A percentile compares a stretch with the other conserved stretches of the same genome.
Evolutionary conservation across 768 basidiomycete species (phyloP).

Genomic region (Xerocomellus chrysenteron): DNA sequence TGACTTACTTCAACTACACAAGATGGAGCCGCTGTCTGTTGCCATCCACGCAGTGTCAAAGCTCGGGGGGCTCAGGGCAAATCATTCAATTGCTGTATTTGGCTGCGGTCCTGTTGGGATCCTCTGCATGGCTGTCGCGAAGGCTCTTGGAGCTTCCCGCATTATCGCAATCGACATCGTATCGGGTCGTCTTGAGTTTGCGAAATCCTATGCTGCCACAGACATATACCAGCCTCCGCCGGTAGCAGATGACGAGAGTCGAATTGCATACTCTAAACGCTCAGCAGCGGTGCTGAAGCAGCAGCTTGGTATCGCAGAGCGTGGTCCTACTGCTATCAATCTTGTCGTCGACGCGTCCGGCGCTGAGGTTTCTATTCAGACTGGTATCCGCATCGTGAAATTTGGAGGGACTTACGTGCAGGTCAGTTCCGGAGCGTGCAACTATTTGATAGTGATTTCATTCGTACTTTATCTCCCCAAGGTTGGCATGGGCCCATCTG

Average conservation of each 20-base stretch:
- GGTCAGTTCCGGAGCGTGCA: constrained; percentile 32
- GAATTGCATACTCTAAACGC: constrained; percentile 68
- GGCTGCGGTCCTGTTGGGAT: constrained; percentile 90
- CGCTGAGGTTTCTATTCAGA: constrained; percentile 90
- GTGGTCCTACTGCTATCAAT: constrained; percentile 73
- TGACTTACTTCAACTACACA: constrained; percentile 1
- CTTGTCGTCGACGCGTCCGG: constrained; percentile 91
- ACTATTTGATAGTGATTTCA: not conserved
- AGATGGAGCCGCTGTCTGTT: constrained; percentile 96
- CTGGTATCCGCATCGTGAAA: constrained; percentile 72
- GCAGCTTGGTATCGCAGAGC: constrained; percentile 64
- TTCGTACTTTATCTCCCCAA: constrained; percentile 28
- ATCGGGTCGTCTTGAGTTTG: constrained; percentile 77
- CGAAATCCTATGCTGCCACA: constrained; percentile 80
- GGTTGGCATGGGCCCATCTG: constrained; percentile 85
- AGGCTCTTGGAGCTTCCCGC: constrained; percentile 82
- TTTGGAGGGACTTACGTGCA: constrained; percentile 75
- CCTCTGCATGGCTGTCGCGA: constrained; percentile 94
- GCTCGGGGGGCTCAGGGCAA: constrained; percentile 68
- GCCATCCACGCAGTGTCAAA: constrained; percentile 85
- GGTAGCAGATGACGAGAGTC: constrained; percentile 61
- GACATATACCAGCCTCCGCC: constrained; percentile 67
- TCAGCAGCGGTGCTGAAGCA: constrained; percentile 67
- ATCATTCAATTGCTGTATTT: constrained; percentile 78
- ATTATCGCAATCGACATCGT: constrained; percentile 85